phyloP scores from a whole-genome alignment of 208 protist genomes.

The Leishmania lainsoni region DNA sequence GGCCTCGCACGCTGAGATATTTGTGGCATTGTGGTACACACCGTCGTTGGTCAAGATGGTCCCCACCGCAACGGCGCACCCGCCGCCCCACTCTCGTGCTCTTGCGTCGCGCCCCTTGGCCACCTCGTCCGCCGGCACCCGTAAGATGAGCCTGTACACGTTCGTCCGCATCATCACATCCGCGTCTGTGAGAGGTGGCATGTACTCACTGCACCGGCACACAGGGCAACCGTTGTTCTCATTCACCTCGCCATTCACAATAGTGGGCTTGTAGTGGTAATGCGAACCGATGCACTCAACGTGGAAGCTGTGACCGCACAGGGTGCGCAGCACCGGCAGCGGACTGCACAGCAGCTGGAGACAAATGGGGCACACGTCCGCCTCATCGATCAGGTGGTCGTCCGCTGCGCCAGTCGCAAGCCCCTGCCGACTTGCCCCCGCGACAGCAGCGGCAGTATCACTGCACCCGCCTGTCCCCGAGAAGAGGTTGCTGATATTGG shows the following conservation, averaged over 20 bases:
- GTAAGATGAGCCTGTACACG: constrained; percentile 32
- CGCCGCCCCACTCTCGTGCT: not conserved
- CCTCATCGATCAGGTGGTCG: constrained; percentile 5
- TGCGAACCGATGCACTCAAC: constrained; percentile 48
- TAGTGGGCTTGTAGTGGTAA: constrained; percentile 25
- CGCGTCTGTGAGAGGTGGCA: constrained; percentile 26
- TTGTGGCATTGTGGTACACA: constrained; percentile 52
- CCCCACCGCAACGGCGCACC: constrained; percentile 34
- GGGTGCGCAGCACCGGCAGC: constrained; percentile 34
- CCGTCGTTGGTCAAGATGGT: constrained; percentile 42
- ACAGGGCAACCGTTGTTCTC: constrained; percentile 41
- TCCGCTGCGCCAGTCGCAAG: not conserved
- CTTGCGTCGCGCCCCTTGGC: not conserved
- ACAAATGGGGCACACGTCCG: constrained; percentile 46
- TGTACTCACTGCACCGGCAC: constrained; percentile 36
- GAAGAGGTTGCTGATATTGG: constrained; percentile 12
- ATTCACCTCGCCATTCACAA: constrained; percentile 28
- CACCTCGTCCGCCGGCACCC: constrained; percentile 12
- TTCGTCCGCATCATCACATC: constrained; percentile 28
- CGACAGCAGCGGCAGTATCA: not conserved
- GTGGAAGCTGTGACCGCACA: constrained; percentile 59
- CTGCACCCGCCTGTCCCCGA: not conserved
- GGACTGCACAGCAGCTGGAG: constrained; percentile 32
- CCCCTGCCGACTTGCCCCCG: not conserved
- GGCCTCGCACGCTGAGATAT: constrained; percentile 37